Percentiles rank a stretch among this genome's conserved stretches.
Conservation (phyloP, 2,329 filamentous ascomycete genomes). For the Ascochyta fabae region DNA sequence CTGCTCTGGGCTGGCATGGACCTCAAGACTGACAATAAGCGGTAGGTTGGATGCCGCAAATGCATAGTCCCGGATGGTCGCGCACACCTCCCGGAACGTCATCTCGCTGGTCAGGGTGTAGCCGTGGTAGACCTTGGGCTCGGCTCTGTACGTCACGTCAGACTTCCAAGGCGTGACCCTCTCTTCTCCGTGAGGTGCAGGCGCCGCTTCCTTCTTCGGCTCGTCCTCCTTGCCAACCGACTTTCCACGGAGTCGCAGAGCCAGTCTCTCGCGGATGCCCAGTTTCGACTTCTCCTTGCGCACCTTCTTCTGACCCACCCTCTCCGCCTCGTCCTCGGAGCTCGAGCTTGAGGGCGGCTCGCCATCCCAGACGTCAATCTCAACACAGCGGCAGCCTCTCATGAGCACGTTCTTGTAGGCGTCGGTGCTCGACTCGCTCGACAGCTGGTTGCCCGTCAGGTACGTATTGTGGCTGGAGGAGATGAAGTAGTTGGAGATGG, state of each 20-base stretch:
- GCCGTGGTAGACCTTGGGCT: conserved; percentile 82
- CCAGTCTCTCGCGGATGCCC: conserved; percentile 46
- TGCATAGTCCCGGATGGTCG: conserved; percentile 77
- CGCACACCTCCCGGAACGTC: conserved; percentile 85
- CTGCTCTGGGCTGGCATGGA: conserved; percentile 81
- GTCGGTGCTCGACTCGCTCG: conserved; percentile 76
- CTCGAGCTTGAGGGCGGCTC: conserved; percentile 53
- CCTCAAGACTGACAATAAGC: conserved; percentile 89
- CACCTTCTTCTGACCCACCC: conserved; percentile 24
- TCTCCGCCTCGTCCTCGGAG: conserved; percentile 40
- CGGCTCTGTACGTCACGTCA: conserved; percentile 50
- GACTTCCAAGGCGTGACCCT: conserved; percentile 41
- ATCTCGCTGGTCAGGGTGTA: conserved; percentile 87
- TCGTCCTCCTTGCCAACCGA: conserved; percentile 31
- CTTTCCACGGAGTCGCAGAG: conserved; percentile 41
- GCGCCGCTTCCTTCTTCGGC: conserved; percentile 13
- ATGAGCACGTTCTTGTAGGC: conserved; percentile 79
- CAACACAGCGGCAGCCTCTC: conserved; percentile 84
- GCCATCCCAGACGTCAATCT: conserved; percentile 95
- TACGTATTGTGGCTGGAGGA: conserved; percentile 97
- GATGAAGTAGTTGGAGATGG: conserved; percentile 89
- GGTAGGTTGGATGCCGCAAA: conserved; percentile 78
- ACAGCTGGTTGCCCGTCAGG: conserved; percentile 83
- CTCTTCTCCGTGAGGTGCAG: conserved; percentile 20
- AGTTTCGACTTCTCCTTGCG: conserved; percentile 38